Conservation (phyloP, 768 basidiomycete species). For the Podaxis sp. region DNA sequence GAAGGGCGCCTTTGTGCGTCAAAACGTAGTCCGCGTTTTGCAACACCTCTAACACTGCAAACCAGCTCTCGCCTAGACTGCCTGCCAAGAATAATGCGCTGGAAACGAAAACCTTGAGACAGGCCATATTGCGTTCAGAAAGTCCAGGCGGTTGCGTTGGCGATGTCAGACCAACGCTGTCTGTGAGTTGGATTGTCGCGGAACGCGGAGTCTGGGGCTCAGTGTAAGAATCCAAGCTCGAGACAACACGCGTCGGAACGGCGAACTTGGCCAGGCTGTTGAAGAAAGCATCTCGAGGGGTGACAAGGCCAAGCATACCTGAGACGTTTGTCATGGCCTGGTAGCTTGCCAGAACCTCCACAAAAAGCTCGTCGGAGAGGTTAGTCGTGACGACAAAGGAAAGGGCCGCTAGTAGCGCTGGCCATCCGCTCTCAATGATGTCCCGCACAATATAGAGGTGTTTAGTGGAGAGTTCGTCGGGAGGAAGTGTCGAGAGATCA, state of each 20-base stretch:
- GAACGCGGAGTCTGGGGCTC: slow-evolving; percentile 61
- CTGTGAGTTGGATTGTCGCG: slow-evolving; percentile 54
- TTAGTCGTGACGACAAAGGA: slow-evolving; percentile 90
- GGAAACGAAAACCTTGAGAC: slow-evolving; percentile 78
- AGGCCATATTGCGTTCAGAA: slow-evolving; percentile 88
- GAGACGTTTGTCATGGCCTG: slow-evolving; percentile 86
- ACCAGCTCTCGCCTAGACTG: slow-evolving; percentile 90
- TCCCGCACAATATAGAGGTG: slow-evolving; percentile 66
- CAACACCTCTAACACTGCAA: slow-evolving; percentile 82
- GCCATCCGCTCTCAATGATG: slow-evolving; percentile 91
- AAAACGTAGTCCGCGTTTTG: slow-evolving; percentile 96
- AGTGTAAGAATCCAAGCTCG: slow-evolving; percentile 64
- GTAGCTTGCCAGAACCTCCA: slow-evolving; percentile 78
- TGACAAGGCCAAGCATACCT: slow-evolving; percentile 83
- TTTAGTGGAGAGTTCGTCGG: slow-evolving; percentile 46
- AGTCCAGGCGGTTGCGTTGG: slow-evolving; percentile 63
- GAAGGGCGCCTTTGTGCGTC: slow-evolving; percentile 50
- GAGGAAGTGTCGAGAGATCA: slow-evolving; percentile 55
- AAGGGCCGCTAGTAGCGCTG: slow-evolving; percentile 85
- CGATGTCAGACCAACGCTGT: slow-evolving; percentile 63
- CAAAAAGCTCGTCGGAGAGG: slow-evolving; percentile 89
- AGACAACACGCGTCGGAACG: slow-evolving; percentile 88
- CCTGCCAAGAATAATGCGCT: slow-evolving; percentile 82
- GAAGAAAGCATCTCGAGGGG: slow-evolving; percentile 92
- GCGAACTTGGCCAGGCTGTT: slow-evolving; percentile 87